phyloP scores from a whole-genome alignment of 768 basidiomycete genomes.

The Lactarius indigo region DNA sequence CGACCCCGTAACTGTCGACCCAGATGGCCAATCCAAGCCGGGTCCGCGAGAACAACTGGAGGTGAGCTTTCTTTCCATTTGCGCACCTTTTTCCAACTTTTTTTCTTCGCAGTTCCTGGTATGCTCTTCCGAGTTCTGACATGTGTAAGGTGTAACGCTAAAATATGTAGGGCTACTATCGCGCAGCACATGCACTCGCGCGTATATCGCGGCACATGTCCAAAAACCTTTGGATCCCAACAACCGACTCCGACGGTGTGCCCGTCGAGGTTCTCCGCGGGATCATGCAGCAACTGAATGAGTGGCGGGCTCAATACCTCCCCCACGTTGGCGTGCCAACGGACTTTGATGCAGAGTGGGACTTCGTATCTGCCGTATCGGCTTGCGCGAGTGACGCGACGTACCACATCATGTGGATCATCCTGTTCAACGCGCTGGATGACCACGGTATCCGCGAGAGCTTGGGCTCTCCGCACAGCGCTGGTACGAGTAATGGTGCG shows the following conservation, averaged over 20 bases:
- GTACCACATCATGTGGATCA: conserved; percentile 91
- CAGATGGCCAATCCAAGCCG: conserved; percentile 32
- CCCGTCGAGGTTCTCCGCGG: conserved; percentile 58
- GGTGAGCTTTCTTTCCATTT: conserved; percentile 38
- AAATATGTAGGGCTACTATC: conserved; percentile 68
- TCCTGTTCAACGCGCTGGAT: conserved; percentile 74
- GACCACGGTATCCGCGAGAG: conserved; percentile 78
- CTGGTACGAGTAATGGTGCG: conserved; percentile 34
- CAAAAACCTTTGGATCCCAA: conserved; percentile 74
- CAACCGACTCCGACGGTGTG: conserved; percentile 73
- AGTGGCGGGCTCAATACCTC: conserved; percentile 78
- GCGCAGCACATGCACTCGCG: conserved; percentile 78
- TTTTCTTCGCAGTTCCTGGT: conserved; percentile 57
- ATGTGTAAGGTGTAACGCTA: conserved; percentile 20
- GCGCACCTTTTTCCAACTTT: conserved; percentile 6
- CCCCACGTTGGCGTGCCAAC: conserved; percentile 80
- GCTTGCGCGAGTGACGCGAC: conserved; percentile 83
- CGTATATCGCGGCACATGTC: conserved; percentile 81
- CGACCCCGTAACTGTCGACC: conserved; percentile 53
- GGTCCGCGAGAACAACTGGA: conserved; percentile 73
- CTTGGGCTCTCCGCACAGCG: conserved; percentile 46
- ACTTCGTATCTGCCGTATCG: conserved; percentile 76
- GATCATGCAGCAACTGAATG: conserved; percentile 53
- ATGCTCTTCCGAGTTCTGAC: conserved; percentile 31
- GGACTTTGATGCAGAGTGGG: conserved; percentile 83